phyloP scores from a whole-genome alignment of 805 yeast genomes.

The Candida argentea region DNA sequence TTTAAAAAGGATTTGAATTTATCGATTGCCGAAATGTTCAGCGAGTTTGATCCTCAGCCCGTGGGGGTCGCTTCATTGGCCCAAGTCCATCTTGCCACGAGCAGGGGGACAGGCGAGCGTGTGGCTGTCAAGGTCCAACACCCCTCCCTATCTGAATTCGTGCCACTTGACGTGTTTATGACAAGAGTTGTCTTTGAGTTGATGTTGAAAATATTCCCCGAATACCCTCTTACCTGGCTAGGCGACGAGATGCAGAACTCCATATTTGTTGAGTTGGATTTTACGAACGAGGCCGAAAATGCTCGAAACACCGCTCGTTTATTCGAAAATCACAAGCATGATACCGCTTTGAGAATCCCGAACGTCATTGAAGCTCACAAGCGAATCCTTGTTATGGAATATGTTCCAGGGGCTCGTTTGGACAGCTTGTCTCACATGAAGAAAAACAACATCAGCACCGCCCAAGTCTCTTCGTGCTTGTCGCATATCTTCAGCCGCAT shows the following conservation, averaged over 20 bases:
- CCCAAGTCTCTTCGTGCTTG: conserved; percentile 74
- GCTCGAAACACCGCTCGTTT: conserved; percentile 61
- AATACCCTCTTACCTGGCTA: conserved; percentile 91
- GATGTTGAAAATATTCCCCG: conserved; percentile 77
- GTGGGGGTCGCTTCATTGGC: conserved; percentile 95
- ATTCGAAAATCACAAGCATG: conserved; percentile 43
- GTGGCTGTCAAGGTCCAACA: conserved; percentile 96
- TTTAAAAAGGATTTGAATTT: conserved; percentile 57
- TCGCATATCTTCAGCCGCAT: conserved; percentile 87
- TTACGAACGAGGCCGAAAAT: conserved; percentile 76
- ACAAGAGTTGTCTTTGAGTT: conserved; percentile 67
- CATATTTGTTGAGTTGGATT: conserved; percentile 85
- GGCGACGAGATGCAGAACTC: conserved; percentile 85
- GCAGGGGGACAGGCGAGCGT: conserved; percentile 47
- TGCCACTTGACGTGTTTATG: conserved; percentile 78
- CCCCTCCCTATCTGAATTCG: conserved; percentile 76
- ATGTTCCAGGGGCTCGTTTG: conserved; percentile 67
- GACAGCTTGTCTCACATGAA: conserved; percentile 66
- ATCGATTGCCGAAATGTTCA: conserved; percentile 52
- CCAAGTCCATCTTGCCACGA: conserved; percentile 78
- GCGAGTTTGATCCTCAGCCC: conserved; percentile 59
- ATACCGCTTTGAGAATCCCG: conserved; percentile 79
- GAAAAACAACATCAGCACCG: conserved; percentile 53
- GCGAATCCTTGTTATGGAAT: conserved; percentile 83
- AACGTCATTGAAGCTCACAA: conserved; percentile 52